Evolutionary conservation across 805 yeast genomes (phyloP).

Genomic region (Yamadazyma insecticola): DNA sequence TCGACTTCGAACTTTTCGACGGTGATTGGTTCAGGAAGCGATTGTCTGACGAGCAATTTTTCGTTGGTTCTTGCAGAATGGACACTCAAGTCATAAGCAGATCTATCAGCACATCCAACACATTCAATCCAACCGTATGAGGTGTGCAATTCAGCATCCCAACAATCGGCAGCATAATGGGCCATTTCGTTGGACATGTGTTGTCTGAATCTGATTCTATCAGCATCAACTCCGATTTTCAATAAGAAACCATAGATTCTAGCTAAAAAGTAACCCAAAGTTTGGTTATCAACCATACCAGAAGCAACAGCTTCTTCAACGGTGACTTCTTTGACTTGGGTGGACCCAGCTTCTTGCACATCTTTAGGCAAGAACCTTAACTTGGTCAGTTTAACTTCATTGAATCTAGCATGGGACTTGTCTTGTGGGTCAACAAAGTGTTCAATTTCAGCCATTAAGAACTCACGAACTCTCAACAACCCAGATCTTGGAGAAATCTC

Average conservation of each 20-base stretch:
- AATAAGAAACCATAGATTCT: constrained; percentile 81
- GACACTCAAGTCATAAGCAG: constrained; percentile 94
- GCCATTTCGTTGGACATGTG: constrained; percentile 99
- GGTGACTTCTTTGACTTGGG: constrained; percentile 57
- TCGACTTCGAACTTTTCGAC: constrained; percentile 83
- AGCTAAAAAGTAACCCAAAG: constrained; percentile 94
- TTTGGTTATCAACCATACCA: constrained; percentile 92
- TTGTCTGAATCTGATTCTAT: constrained; percentile 91
- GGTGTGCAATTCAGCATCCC: constrained; percentile 97
- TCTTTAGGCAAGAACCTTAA: constrained; percentile 80
- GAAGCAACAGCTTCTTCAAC: constrained; percentile 87
- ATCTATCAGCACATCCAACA: constrained; percentile 99
- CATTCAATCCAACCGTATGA: constrained; percentile 99
- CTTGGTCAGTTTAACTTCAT: constrained; percentile 66
- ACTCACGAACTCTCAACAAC: constrained; percentile 94
- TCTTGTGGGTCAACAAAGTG: constrained; percentile 93
- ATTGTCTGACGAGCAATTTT: constrained; percentile 90
- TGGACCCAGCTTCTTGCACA: constrained; percentile 82
- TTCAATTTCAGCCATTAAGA: constrained; percentile 98
- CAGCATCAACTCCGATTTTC: constrained; percentile 86
- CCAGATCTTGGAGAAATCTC: constrained; percentile 99
- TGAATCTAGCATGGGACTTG: constrained; percentile 78
- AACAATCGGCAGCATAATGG: constrained; percentile 98
- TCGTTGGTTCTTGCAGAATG: constrained; percentile 94
- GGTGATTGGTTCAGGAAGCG: constrained; percentile 75